These are phyloP conservation scores for Debaryomyces singareniensis DNA, from an alignment of 1,139 yeast species.

Conservation along the genomic window DNA sequence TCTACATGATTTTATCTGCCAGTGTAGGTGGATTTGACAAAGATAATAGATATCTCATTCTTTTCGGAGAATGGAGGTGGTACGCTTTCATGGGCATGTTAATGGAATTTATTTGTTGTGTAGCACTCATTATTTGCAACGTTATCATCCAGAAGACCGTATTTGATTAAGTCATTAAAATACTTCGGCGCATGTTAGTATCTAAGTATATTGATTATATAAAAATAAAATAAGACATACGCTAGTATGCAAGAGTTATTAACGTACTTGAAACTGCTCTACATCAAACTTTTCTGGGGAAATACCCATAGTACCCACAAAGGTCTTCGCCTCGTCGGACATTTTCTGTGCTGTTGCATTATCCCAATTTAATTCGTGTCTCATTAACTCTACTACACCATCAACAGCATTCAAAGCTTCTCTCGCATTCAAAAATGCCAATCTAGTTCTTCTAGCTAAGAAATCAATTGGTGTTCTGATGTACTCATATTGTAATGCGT, in stretches of 20 bases:
- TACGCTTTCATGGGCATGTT: background rate
- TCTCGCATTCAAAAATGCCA: conserved; percentile 85
- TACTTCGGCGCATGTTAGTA: too few species aligned
- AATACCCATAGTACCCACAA: conserved; percentile 57
- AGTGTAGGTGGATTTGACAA: background rate
- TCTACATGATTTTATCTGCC: background rate
- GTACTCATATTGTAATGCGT: conserved; percentile 78
- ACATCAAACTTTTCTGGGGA: conserved; percentile 33
- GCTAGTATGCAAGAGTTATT: too few species aligned
- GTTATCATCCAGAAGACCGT: too few species aligned
- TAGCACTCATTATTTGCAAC: too few species aligned
- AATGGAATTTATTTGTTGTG: background rate
- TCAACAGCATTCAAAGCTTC: conserved; percentile 80
- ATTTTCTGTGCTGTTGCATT: conserved; percentile 52
- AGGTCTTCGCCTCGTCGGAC: conserved; percentile 45
- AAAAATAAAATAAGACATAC: conserved; percentile 6
- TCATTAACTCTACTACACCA: conserved; percentile 83
- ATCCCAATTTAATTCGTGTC: conserved; percentile 72
- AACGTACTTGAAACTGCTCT: conserved; percentile 17
- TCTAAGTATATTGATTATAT: conserved; percentile 24
- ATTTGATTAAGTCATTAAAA: too few species aligned
- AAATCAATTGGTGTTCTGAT: conserved; percentile 86
- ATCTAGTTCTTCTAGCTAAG: conserved; percentile 88
- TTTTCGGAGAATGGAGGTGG: background rate
- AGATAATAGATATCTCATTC: background rate